Evolutionary conservation across 768 basidiomycete species (phyloP).

Genomic region (Suillus bovinus): DNA sequence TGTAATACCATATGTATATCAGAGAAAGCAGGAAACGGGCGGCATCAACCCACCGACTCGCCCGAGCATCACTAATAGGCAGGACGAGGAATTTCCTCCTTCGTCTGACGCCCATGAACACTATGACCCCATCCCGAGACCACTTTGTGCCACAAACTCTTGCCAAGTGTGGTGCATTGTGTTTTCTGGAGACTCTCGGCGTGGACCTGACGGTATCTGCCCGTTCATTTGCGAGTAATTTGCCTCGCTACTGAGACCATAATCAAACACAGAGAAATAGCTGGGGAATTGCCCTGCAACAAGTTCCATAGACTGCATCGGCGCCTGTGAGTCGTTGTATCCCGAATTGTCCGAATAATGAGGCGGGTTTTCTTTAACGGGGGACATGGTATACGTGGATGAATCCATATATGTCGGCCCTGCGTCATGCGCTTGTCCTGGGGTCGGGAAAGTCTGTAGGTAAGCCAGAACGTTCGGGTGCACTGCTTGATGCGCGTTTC

Average conservation of each 20-base stretch:
- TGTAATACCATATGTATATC: neutral
- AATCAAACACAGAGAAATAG: conserved; percentile 79
- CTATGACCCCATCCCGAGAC: conserved; percentile 17
- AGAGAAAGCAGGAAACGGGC: conserved; percentile 9
- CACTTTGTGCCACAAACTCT: conserved; percentile 51
- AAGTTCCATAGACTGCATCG: conserved; percentile 33
- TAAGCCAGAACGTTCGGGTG: conserved; percentile 71
- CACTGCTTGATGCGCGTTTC: conserved; percentile 48
- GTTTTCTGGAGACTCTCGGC: conserved; percentile 55
- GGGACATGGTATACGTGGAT: conserved; percentile 26
- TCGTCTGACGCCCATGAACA: conserved; percentile 1
- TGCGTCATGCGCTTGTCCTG: conserved; percentile 21
- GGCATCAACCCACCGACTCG: neutral
- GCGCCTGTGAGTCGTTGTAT: conserved; percentile 17
- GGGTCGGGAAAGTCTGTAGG: conserved; percentile 56
- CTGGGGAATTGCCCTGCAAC: conserved; percentile 50
- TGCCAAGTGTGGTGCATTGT: conserved; percentile 63
- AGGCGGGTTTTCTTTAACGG: conserved; percentile 19
- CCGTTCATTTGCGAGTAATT: conserved; percentile 41
- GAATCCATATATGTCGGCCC: conserved; percentile 26
- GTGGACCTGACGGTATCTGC: conserved; percentile 28
- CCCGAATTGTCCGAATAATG: conserved; percentile 21
- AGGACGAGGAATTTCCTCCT: conserved; percentile 8
- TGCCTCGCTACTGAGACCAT: conserved; percentile 39
- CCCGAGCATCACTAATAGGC: neutral